These are phyloP conservation scores for Pluteus cervinus DNA, from an alignment of 768 basidiomycete genomes.

Conservation along the genomic window DNA sequence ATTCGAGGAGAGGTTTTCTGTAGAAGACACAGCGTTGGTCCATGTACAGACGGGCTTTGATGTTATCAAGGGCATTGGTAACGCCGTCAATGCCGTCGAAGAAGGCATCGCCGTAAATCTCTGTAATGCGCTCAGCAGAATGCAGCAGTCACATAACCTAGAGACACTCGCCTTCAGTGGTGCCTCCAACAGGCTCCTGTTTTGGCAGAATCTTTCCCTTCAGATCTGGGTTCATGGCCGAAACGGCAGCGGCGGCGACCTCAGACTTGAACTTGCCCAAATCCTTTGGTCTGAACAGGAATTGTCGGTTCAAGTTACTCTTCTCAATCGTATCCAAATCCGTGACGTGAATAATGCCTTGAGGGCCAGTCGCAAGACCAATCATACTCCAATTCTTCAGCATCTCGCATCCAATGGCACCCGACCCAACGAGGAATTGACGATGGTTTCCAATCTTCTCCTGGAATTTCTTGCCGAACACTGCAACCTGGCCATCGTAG, in stretches of 20 bases:
- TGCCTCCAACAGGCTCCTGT: conserved; percentile 90
- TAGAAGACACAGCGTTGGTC: conserved; percentile 97
- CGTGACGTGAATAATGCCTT: conserved; percentile 86
- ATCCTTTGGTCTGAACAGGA: conserved; percentile 95
- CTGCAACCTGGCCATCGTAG: conserved; percentile 93
- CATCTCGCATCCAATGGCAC: conserved; percentile 99
- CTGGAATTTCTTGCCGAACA: conserved; percentile 93
- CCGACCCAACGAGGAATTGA: conserved; percentile 97
- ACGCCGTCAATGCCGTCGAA: conserved; percentile 87
- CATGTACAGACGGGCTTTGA: conserved; percentile 98
- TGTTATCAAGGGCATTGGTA: conserved; percentile 96
- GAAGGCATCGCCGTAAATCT: conserved; percentile 83
- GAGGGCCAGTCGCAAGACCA: conserved; percentile 77
- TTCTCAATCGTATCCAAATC: conserved; percentile 99
- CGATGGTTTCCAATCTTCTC: conserved; percentile 83
- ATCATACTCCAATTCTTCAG: conserved; percentile 99
- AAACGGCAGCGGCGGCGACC: conserved; percentile 84
- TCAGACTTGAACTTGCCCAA: conserved; percentile 96
- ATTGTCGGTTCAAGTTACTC: conserved; percentile 96
- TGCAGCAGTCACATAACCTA: background rate
- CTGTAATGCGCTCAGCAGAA: conserved; percentile 58
- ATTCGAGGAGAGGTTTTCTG: conserved; percentile 92
- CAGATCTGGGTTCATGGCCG: conserved; percentile 94
- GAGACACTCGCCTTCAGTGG: conserved; percentile 75
- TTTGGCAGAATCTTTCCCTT: conserved; percentile 79